Conservation (phyloP, 371 early-diverging fungal genomes). For the Lichtheimia hyalospora region DNA sequence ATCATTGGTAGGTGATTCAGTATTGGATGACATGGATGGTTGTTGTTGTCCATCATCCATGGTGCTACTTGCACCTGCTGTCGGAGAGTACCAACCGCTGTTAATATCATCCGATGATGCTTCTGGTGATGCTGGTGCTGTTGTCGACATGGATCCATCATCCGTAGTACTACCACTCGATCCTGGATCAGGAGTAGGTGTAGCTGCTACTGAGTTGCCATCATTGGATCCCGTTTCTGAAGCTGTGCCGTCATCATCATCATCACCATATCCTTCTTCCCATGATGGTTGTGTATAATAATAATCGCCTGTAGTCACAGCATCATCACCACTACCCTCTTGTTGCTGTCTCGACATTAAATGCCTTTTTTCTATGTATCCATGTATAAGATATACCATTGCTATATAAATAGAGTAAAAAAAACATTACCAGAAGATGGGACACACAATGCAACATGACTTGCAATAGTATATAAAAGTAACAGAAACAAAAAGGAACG, state of each 20-base stretch:
- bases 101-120: not conserved
- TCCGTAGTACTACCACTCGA: not conserved
- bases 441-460: constrained; percentile 1
- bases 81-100: not conserved
- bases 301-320: not conserved
- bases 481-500: too few relatives aligned
- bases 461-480: not conserved
- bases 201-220: not conserved
- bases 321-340: not conserved
- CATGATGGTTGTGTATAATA: constrained; percentile 1
- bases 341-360: not conserved
- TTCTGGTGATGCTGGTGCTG: not conserved
- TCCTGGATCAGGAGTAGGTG: not conserved
- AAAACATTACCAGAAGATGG: not conserved
- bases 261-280: constrained; percentile 4
- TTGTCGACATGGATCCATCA: not conserved
- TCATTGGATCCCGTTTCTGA: not conserved
- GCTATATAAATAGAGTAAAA: not conserved
- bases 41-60: not conserved
- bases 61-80: not conserved
- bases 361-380: not conserved
- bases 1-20: constrained; percentile 18
- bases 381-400: too few relatives aligned
- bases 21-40: not conserved
- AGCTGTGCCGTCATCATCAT: not conserved